Percentiles rank a stretch among this genome's conserved stretches.
phyloP scores from a whole-genome alignment of 805 yeast species.

The Hanseniaspora occidentalis region DNA sequence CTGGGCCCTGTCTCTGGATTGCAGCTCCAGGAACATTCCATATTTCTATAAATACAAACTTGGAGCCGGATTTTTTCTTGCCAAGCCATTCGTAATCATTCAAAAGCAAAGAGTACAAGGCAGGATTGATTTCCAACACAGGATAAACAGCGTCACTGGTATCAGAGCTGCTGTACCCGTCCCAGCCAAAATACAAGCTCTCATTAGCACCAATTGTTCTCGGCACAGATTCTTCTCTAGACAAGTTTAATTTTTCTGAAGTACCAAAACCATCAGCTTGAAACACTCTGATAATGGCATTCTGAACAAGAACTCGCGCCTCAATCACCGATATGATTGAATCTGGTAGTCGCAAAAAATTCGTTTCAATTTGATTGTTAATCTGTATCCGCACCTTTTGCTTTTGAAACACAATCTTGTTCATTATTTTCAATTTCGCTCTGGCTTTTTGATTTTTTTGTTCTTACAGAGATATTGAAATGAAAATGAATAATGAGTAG shows the following conservation, averaged over 20 bases:
- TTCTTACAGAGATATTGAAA: no score
- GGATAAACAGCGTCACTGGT: background rate
- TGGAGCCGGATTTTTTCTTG: conserved; percentile 9
- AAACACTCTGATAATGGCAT: conserved; percentile 12
- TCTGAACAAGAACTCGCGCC: conserved; percentile 15
- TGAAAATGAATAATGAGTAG: no score
- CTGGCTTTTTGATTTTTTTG: no score
- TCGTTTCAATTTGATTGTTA: conserved; percentile 16
- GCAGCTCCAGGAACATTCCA: conserved; percentile 7
- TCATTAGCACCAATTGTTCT: background rate
- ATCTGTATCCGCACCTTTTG: background rate
- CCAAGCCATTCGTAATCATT: background rate
- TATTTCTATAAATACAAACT: conserved; percentile 6
- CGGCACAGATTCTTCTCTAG: background rate
- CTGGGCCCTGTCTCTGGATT: background rate
- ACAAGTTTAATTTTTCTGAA: no score
- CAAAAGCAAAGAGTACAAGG: conserved; percentile 5
- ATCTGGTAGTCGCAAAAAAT: conserved; percentile 19
- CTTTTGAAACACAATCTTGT: background rate
- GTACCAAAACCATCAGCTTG: conserved; percentile 4
- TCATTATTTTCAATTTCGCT: background rate
- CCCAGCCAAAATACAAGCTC: conserved; percentile 16
- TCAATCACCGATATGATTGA: conserved; percentile 13
- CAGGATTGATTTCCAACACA: conserved; percentile 15
- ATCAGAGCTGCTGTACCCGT: conserved; percentile 11